Evolutionary conservation across 2,329 filamentous ascomycete species (phyloP).

Genomic region (Botrytis elliptica): DNA sequence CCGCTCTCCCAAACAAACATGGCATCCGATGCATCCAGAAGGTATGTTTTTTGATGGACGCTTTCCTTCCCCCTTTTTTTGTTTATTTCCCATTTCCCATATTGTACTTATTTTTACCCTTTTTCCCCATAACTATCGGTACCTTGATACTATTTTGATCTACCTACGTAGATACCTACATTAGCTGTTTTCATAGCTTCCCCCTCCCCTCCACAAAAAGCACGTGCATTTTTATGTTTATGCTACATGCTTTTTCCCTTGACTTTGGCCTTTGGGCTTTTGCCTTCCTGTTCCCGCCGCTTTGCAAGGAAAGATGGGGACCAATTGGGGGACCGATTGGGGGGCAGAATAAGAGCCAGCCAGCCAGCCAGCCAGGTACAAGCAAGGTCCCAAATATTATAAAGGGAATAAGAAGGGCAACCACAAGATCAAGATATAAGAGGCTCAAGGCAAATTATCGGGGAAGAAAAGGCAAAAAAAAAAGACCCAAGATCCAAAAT

Average conservation of each 20-base stretch:
- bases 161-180: slow-evolving; percentile 2
- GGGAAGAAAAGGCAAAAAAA: neutral
- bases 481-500: neutral
- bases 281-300: neutral
- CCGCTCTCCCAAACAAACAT: slow-evolving; percentile 21
- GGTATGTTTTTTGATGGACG: slow-evolving; percentile 27
- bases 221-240: slow-evolving; percentile 19
- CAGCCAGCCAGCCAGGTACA: neutral
- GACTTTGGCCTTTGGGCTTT: neutral
- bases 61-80: neutral
- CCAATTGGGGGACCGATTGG: neutral
- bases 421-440: neutral
- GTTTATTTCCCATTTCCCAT: neutral
- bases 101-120: neutral
- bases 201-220: slow-evolving; percentile 21
- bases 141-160: slow-evolving; percentile 10
- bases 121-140: neutral
- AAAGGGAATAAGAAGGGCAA: neutral
- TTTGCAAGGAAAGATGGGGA: slow-evolving; percentile 3
- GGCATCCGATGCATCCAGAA: slow-evolving; percentile 36
- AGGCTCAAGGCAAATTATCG: neutral
- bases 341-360: neutral
- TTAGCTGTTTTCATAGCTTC: slow-evolving; percentile 21
- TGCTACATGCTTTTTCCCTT: neutral
- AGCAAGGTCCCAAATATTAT: neutral